These are phyloP conservation scores for Aspergillus brasiliensis DNA, from an alignment of 2,329 filamentous ascomycete species.

Conservation along the genomic window DNA sequence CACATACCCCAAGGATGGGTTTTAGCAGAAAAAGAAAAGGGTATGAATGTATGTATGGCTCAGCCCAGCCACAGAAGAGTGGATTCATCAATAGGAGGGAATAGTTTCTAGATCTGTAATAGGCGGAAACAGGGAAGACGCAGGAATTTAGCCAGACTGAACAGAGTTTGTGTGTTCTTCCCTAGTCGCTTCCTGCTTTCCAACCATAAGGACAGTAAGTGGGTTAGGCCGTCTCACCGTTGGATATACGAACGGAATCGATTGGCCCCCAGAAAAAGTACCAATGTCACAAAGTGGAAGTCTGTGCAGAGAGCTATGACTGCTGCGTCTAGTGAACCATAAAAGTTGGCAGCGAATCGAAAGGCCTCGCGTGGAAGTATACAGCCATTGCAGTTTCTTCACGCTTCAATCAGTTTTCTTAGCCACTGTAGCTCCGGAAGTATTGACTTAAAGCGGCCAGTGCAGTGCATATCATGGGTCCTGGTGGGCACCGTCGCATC, in stretches of 20 bases:
- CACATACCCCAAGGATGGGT: neutral
- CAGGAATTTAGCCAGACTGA: neutral
- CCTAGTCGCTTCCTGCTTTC: neutral
- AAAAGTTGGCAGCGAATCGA: neutral
- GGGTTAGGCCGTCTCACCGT: neutral
- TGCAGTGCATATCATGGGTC: conserved; percentile 1
- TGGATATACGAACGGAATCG: neutral
- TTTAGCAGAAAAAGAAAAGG: neutral
- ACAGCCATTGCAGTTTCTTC: neutral
- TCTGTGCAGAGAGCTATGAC: neutral
- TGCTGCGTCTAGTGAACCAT: neutral
- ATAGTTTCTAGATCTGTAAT: neutral
- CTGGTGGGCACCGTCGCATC: neutral
- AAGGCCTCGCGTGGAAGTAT: neutral
- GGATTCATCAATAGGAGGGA: neutral
- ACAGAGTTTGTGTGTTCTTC: neutral
- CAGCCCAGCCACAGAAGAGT: neutral
- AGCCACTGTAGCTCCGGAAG: neutral
- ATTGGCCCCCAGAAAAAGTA: too few relatives aligned
- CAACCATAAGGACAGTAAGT: neutral
- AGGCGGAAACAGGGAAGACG: neutral
- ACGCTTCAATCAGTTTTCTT: neutral
- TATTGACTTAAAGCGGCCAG: neutral
- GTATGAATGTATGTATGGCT: neutral
- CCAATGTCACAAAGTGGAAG: neutral